phyloP scores from a whole-genome alignment of 768 basidiomycete genomes.

The Amanita jacksonii region DNA sequence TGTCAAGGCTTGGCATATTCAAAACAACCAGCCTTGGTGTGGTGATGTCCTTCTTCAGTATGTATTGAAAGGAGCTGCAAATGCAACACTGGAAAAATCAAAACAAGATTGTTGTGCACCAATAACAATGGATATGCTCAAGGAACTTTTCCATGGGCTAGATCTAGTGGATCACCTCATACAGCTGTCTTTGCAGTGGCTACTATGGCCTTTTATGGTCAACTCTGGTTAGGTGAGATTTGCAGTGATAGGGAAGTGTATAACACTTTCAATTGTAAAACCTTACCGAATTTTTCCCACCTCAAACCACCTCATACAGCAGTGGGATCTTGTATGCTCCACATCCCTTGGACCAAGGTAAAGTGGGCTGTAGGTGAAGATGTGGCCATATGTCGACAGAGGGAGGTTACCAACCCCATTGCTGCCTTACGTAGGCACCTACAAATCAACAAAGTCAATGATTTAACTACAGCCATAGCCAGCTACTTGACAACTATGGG shows the following conservation, averaged over 20 bases:
- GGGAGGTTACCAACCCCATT: conserved; percentile 13
- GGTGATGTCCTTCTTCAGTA: background rate
- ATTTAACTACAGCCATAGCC: conserved; percentile 6
- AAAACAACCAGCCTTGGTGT: conserved; percentile 12
- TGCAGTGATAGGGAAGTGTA: conserved; percentile 7
- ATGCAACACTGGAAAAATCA: too few species aligned
- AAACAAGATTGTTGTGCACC: too few species aligned
- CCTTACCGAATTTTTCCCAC: background rate
- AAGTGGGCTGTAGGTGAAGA: conserved; percentile 12
- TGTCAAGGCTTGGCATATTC: conserved; percentile 26
- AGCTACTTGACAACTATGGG: conserved; percentile 2
- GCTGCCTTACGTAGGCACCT: conserved; percentile 11
- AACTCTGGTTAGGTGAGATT: conserved; percentile 23
- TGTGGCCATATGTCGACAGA: conserved; percentile 13
- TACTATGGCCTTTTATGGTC: conserved; percentile 22
- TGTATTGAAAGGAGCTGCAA: background rate
- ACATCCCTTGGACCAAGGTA: conserved; percentile 20
- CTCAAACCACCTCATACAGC: background rate
- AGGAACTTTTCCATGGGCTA: conserved; percentile 11
- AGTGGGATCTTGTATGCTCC: conserved; percentile 11
- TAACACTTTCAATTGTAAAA: conserved; percentile 6
- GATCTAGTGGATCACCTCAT: conserved; percentile 13
- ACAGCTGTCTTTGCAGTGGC: conserved; percentile 16
- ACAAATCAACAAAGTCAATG: conserved; percentile 9
- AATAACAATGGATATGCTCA: conserved; percentile 12